Conservation (phyloP, 257 asterid species). For the Nicotiana attenuata region DNA sequence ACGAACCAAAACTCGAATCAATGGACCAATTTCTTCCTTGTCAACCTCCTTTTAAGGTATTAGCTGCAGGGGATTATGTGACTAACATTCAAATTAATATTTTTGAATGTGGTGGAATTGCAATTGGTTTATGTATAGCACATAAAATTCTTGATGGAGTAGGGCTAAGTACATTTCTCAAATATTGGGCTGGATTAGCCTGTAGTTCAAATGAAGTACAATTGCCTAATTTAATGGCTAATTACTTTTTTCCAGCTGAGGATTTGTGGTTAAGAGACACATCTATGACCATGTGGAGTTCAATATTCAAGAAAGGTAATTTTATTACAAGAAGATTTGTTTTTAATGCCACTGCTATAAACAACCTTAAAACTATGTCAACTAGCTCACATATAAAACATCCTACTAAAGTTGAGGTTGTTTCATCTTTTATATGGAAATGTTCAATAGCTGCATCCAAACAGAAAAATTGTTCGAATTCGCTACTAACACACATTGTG, state of each 20-base stretch:
- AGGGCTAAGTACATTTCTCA: conserved; percentile 46
- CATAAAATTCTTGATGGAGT: conserved; percentile 67
- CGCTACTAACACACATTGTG: conserved; percentile 64
- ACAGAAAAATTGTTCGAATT: conserved; percentile 18
- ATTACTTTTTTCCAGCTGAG: conserved; percentile 40
- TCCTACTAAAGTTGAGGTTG: conserved; percentile 56
- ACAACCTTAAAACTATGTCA: conserved; percentile 32
- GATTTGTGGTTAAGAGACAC: conserved; percentile 45
- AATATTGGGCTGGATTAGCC: conserved; percentile 42
- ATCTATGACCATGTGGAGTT: conserved; percentile 50
- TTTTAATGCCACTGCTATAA: conserved; percentile 35
- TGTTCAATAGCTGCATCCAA: conserved; percentile 33
- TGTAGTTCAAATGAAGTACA: conserved; percentile 12
- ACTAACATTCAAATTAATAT: conserved; percentile 52
- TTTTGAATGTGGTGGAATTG: conserved; percentile 73
- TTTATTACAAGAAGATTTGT: conserved; percentile 54
- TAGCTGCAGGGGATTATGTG: conserved; percentile 26
- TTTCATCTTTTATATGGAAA: conserved; percentile 72
- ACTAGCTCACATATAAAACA: background rate
- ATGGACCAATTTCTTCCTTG: conserved; percentile 47
- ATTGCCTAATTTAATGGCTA: conserved; percentile 42
- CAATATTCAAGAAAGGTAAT: conserved; percentile 52
- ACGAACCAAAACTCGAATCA: conserved; percentile 35
- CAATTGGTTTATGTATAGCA: conserved; percentile 59
- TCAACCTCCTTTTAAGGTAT: conserved; percentile 24